Base-by-base conservation (phyloP, 2,329 filamentous ascomycete genomes). In the Aspergillus amoenus region DNA sequence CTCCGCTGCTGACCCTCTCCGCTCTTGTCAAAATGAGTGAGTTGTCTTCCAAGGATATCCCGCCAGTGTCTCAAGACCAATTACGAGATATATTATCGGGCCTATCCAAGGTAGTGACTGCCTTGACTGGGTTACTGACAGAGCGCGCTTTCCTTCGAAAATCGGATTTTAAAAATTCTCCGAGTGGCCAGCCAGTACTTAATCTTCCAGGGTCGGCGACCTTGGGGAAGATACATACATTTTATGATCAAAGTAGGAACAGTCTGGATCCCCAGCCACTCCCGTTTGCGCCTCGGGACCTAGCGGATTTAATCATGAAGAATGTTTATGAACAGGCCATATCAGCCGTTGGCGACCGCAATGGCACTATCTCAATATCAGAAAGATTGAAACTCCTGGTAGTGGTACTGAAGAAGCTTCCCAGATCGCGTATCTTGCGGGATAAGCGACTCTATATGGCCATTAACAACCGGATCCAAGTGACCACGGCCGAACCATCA, bases 1-100 rank as follows among this genome's bases (percentile, higher is more conserved):
- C 93, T 30, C 93, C 93, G 34, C 75, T 95, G 27, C 82, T 89
- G 52, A 82, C 86, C 2, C 74, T 95, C n/a, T 84, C 87, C 3
- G 78, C 89, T 24, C 75, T 86, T 7, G 69, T 77, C 11, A 78
- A 79, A 44, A 71, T 83, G 59, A 76, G 76, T 44, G 66, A 72
- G 37, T 52, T 75, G n/a, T 66, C 63, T 4, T 52, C 52, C 21
- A 49, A 61, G 27, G 57, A 58, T 13, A 17, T 52, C n/a, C 52
- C 58, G 7, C 32, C 55, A 17, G 54, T 61, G 39, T 56, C 54
- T 15, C 58, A 21, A 44, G 59, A 62, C 30, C 60, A 64, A 32
- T 61, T 62, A 24, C 65, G 59, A 41, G 52, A 53, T 17, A 58
- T 68, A 17, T 64, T 68, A 6, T 61, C 64, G 18, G 65, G 61